Evolutionary conservation across 2,329 filamentous ascomycete species (phyloP), one percentile per base, ranked within the genome.

Genomic region (Trichoderma cornu-damae): DNA sequence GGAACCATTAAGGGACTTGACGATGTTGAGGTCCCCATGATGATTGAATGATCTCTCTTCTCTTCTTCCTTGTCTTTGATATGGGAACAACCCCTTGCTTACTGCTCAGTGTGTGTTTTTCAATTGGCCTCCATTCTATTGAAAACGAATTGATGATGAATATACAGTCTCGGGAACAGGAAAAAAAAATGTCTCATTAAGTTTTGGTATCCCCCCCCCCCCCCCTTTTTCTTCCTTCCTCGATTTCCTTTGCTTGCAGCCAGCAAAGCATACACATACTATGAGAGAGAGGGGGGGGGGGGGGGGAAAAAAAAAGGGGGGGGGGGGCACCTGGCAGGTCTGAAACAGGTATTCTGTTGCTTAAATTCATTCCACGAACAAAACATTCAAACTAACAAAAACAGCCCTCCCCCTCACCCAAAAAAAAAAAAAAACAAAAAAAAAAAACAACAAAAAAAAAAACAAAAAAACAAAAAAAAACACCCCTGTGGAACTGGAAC

Each of bases 1-100:
- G 75, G 75, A 5, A 65, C 60, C 9, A 63, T 75, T 20, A 60
- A 66, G 54, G 26, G 6, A 20, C 3, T 37, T 14, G 32, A 11
- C 12, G 49, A 40, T 12, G 34, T 18, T 20, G 48, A 53, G 6
- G 18, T 37, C 3, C 47, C 34, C 32, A 14, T 40, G 40, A 47
- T 48, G 32, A 28, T 35, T 14, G 52, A n/a, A 32, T 49, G 14
- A 44, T 47, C 28, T 26, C 11, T 8, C 16, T 14, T 6, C 16
- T 48, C 43, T 37, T 50, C n/a, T 18, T 44, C 16, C 46, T n/a
- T 42, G 44, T 46, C 9, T 53, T 26, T 35, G n/a, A n/a, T n/a
- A n/a, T n/a, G n/a, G n/a, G 24, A 42, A 49, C 44, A 34, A n/a
- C 16, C 49, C 32, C 16, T 49, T 57, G 26, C 18, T 49, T 28